phyloP scores from a whole-genome alignment of 1,284 basidiomycete genomes.

The Leccinum subspadiceum region DNA sequence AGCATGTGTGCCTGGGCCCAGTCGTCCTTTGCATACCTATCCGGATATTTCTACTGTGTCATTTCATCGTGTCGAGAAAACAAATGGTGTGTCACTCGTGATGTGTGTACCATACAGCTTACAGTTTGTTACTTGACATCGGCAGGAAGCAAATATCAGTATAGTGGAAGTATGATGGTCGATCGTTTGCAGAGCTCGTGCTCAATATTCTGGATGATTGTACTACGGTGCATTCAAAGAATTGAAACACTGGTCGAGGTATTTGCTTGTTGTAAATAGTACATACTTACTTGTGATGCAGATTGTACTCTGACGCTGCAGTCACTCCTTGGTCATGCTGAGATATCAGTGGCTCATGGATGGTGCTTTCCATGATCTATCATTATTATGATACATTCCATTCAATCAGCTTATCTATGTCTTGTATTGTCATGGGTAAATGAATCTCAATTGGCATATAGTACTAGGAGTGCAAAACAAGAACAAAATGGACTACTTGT shows the following conservation, averaged over 20 bases:
- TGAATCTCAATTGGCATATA: no score
- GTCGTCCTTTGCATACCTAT: neutral
- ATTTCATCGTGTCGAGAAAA: neutral
- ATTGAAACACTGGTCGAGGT: no score
- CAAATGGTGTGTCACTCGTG: neutral
- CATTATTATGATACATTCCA: no score
- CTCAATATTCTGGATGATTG: neutral
- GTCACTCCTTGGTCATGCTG: conserved; percentile 9
- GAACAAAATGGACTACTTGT: no score
- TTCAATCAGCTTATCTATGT: no score
- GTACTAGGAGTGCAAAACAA: no score
- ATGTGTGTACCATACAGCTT: neutral
- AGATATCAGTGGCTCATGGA: conserved; percentile 8
- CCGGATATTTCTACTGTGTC: neutral
- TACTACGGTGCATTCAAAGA: no score
- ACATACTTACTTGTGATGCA: conserved; percentile 52
- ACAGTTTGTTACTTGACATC: neutral
- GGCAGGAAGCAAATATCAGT: no score
- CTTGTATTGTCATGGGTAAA: no score
- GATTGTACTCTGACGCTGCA: conserved; percentile 76
- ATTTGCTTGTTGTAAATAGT: no score
- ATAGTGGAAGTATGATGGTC: neutral
- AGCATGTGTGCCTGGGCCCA: no score
- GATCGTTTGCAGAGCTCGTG: neutral
- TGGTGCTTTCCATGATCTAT: neutral